Percentiles rank a stretch among this genome's conserved stretches.
Evolutionary conservation across 1,139 yeast genomes (phyloP).

Genomic region (Citeromyces siamensis): DNA sequence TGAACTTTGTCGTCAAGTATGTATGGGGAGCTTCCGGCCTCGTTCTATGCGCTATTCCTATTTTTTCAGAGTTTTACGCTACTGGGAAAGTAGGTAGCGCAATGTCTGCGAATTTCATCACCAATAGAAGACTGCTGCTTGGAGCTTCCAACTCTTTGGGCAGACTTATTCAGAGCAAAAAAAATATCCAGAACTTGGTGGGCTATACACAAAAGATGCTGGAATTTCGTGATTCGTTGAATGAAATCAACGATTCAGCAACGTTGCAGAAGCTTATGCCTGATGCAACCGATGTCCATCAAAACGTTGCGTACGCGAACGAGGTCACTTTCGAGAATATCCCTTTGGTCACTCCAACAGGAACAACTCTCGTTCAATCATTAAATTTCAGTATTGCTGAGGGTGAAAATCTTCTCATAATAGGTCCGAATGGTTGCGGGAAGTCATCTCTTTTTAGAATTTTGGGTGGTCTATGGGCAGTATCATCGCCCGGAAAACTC

Average conservation of each 20-base stretch:
- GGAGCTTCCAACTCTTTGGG: conserved; percentile 88
- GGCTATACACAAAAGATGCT: conserved; percentile 77
- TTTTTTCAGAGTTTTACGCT: conserved; percentile 49
- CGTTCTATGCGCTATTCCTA: conserved; percentile 79
- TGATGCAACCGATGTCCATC: conserved; percentile 18
- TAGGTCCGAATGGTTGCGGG: conserved; percentile 95
- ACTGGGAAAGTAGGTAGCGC: conserved; percentile 22
- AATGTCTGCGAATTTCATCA: conserved; percentile 62
- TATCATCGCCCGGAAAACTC: conserved; percentile 43
- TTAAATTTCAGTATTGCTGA: conserved; percentile 61
- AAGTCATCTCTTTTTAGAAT: conserved; percentile 85
- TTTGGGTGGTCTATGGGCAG: conserved; percentile 92
- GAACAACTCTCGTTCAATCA: conserved; percentile 57
- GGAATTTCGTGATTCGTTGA: conserved; percentile 55
- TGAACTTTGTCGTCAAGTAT: conserved; percentile 79
- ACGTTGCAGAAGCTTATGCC: not conserved
- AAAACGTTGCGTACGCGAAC: conserved; percentile 29
- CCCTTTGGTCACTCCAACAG: conserved; percentile 75
- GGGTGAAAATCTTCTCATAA: conserved; percentile 80
- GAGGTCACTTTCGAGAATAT: conserved; percentile 63
- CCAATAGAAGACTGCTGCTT: conserved; percentile 77
- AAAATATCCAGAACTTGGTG: conserved; percentile 70
- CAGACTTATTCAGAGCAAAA: conserved; percentile 73
- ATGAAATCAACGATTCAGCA: conserved; percentile 26
- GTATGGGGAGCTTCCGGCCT: conserved; percentile 96